Conservation (phyloP, 352 stramenopile species). For the Phytopythium helicoides region DNA sequence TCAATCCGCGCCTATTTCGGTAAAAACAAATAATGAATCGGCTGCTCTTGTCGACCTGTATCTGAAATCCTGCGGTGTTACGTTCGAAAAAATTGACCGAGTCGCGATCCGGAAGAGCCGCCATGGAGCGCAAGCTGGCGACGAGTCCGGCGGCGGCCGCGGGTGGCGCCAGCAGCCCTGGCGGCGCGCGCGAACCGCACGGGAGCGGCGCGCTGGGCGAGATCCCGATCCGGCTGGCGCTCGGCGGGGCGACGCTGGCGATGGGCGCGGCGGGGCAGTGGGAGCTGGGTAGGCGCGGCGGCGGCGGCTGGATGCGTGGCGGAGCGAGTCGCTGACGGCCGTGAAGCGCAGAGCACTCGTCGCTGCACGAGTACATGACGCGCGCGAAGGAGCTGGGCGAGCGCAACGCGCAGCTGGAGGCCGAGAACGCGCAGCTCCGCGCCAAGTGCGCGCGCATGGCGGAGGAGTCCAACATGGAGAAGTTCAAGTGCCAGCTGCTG, state of each 20-base stretch:
- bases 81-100: too few species aligned
- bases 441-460: constrained; percentile 59
- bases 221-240: constrained; percentile 62
- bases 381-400: constrained; percentile 30
- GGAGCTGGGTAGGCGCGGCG: constrained; percentile 49
- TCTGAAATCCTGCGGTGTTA: too few species aligned
- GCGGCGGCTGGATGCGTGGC: not conserved
- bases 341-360: constrained; percentile 45
- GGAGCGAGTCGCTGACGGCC: too few species aligned
- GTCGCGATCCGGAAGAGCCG: not conserved
- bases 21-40: too few species aligned
- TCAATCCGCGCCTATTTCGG: too few species aligned
- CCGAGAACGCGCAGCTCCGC: constrained; percentile 57
- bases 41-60: too few species aligned
- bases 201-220: too few species aligned
- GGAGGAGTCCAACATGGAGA: constrained; percentile 86
- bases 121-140: constrained; percentile 3
- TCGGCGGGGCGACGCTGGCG: constrained; percentile 48
- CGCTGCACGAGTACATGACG: constrained; percentile 41
- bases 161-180: not conserved
- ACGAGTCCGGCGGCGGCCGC: constrained; percentile 5
- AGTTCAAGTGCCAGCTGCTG: constrained; percentile 87
- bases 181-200: constrained; percentile 2
- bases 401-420: constrained; percentile 44
- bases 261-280: constrained; percentile 48